Evolutionary conservation across 2,329 filamentous ascomycete genomes (phyloP).

Genomic region (Escovopsis sp.): DNA sequence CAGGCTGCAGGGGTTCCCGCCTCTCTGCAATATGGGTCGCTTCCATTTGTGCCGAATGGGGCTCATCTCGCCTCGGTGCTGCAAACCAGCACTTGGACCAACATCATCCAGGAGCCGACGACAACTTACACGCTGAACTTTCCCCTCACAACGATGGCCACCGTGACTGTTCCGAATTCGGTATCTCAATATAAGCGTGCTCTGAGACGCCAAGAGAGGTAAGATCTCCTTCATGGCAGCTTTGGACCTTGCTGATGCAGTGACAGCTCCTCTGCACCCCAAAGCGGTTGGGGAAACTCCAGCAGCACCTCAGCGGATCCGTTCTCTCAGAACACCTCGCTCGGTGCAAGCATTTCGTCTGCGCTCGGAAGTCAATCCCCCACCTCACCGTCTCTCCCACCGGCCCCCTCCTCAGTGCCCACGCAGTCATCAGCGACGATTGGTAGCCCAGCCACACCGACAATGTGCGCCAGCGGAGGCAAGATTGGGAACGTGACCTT

Average conservation of each 20-base stretch:
- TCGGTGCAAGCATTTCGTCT: conserved; percentile 18
- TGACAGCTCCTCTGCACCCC: conserved; percentile 8
- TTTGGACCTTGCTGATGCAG: conserved; percentile 4
- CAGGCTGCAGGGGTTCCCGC: conserved; percentile 1
- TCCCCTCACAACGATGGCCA: conserved; percentile 23
- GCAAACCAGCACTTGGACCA: conserved; percentile 24
- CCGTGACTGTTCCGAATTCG: conserved; percentile 13
- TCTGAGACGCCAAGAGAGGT: conserved; percentile 17
- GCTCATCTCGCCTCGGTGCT: conserved; percentile 9
- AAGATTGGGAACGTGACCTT: conserved; percentile 24
- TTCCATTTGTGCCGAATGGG: conserved; percentile 6
- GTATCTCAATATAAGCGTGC: conserved; percentile 9
- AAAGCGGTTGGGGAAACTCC: conserved; percentile 17
- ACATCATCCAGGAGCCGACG: conserved; percentile 22
- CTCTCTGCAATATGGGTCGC: conserved; percentile 11
- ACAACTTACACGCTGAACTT: conserved; percentile 27
- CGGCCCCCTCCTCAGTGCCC: conserved; percentile 3
- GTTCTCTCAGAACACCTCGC: conserved; percentile 9
- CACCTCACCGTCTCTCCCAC: conserved; percentile 4
- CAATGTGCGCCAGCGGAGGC: conserved; percentile 15
- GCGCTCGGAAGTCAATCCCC: conserved; percentile 1
- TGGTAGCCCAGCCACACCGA: conserved; percentile 7
- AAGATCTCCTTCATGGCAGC: conserved; percentile 3
- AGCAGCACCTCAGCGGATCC: conserved; percentile 9
- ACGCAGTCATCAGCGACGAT: conserved; percentile 4